A percentile compares a stretch with the other conserved stretches of the same genome.
phyloP scores from a whole-genome alignment of 2,329 filamentous ascomycete genomes.

The Epichloe sp. region DNA sequence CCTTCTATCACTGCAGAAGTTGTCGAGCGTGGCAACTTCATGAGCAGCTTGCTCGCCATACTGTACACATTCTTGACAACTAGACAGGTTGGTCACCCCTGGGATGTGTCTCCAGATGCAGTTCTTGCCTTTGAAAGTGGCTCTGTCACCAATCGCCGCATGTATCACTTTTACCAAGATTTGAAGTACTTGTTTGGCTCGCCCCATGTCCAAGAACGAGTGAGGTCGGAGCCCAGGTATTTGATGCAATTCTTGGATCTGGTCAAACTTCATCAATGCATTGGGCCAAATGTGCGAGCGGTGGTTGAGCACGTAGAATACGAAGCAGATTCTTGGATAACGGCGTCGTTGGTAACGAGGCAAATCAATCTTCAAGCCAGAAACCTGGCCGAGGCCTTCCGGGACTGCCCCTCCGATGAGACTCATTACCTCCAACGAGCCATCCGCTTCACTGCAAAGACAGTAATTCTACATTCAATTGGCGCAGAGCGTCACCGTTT shows the following conservation, averaged over 20 bases:
- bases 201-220: constrained; percentile 71
- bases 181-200: constrained; percentile 83
- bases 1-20: constrained; percentile 94
- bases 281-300: constrained; percentile 83
- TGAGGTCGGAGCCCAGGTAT: constrained; percentile 75
- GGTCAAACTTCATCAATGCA: constrained; percentile 91
- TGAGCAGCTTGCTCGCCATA: constrained; percentile 90
- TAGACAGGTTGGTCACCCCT: constrained; percentile 86
- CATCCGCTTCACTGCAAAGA: constrained; percentile 63
- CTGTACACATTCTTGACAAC: constrained; percentile 95
- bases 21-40: constrained; percentile 86
- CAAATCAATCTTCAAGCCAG: constrained; percentile 90
- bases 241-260: constrained; percentile 89
- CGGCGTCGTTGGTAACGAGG: constrained; percentile 81
- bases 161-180: constrained; percentile 97
- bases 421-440: constrained; percentile 53
- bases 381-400: constrained; percentile 79
- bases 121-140: constrained; percentile 88
- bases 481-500: constrained; percentile 83
- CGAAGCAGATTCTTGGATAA: constrained; percentile 96
- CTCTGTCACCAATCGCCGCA: constrained; percentile 83
- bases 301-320: constrained; percentile 96
- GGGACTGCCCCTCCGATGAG: constrained; percentile 51
- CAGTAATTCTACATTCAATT: constrained; percentile 77
- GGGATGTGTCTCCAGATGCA: constrained; percentile 73